Evolutionary conservation across 148 eudicot genomes (phyloP), one percentile per base, ranked within the genome.

Genomic region (Chenopodium album): DNA sequence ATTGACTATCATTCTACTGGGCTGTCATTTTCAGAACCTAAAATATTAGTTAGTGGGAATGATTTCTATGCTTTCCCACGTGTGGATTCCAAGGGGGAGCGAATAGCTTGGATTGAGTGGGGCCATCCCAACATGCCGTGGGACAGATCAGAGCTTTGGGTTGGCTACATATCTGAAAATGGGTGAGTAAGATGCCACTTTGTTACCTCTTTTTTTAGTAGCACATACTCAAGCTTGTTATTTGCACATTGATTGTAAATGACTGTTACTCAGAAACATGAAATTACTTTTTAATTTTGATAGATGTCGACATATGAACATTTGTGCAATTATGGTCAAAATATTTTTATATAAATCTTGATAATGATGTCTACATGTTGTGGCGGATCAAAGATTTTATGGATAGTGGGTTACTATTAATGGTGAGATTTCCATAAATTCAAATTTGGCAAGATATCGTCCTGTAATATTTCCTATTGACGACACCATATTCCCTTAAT

Each of bases 101-200:
- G 92, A 46, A 64, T 95, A 34, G 98, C 95, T 46, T 95, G 99
- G 99, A 92, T 95, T 76, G 94, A 95, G 67, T 95, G 99, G 99
- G 79, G 89, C 47, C 98, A 95, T 84, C 99, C 98, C 79, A 94
- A 94, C 90, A 91, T 95, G 99, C 97, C 94, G 69, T 94, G 99
- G 99, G 99, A 95, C 82, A 92, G 83, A 84, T 92, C 98, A 82
- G 90, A 92, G 83, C 97, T 95, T 84, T 95, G 99, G 99, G 99
- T 95, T 82, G 99, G 99, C 79, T 92, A 90, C 86, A 87, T 95
- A 77, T 90, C 97, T 77, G 92, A 91, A 80, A 84, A 88, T 50
- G 95, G 98, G 99, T 94, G 85, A 86, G 92, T 76, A 44, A 14
- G 62, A 31, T 41, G 73, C 67, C 54, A 52, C 41, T 60, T 76